These are phyloP conservation scores for Diaporthe amygdali DNA, from an alignment of 2,329 filamentous ascomycete genomes.

Conservation along the genomic window DNA sequence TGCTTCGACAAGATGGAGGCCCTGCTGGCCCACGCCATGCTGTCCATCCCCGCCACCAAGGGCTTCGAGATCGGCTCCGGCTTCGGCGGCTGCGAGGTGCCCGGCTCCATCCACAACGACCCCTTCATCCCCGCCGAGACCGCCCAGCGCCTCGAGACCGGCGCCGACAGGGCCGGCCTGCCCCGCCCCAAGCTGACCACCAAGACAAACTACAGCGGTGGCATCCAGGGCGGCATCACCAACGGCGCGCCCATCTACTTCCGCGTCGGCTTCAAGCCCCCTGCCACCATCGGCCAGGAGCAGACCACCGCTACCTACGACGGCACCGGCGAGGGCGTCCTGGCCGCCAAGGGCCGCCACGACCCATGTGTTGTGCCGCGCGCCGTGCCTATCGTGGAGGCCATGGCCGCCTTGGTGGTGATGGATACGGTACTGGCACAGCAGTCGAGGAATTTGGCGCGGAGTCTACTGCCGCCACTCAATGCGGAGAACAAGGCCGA, in stretches of 20 bases:
- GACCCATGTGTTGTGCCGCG: slow-evolving; percentile 92
- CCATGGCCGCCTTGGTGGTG: slow-evolving; percentile 86
- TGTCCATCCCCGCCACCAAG: slow-evolving; percentile 93
- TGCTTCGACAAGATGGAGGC: slow-evolving; percentile 97
- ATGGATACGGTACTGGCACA: slow-evolving; percentile 89
- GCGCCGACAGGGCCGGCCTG: slow-evolving; percentile 50
- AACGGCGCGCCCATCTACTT: slow-evolving; percentile 96
- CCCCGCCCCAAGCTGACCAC: slow-evolving; percentile 73
- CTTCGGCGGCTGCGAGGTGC: slow-evolving; percentile 84
- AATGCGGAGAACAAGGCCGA: slow-evolving; percentile 37
- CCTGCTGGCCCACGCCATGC: slow-evolving; percentile 88
- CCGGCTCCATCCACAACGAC: slow-evolving; percentile 92
- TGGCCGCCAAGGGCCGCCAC: slow-evolving; percentile 92
- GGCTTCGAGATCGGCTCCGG: slow-evolving; percentile 95
- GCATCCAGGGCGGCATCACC: slow-evolving; percentile 93
- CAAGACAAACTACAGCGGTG: slow-evolving; percentile 93
- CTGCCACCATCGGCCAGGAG: slow-evolving; percentile 89
- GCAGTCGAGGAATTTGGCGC: slow-evolving; percentile 61
- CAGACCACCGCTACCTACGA: slow-evolving; percentile 85
- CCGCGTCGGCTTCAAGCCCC: slow-evolving; percentile 91
- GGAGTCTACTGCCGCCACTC: slow-evolving; percentile 49
- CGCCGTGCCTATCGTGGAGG: slow-evolving; percentile 87
- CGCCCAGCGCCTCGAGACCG: slow-evolving; percentile 47
- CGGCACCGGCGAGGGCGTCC: slow-evolving; percentile 69
- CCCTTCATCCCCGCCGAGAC: slow-evolving; percentile 69